A percentile compares a stretch with the other conserved stretches of the same genome.
These are phyloP conservation scores for Quercus berberidifolia DNA, from an alignment of 306 rosid species.

Conservation along the genomic window DNA sequence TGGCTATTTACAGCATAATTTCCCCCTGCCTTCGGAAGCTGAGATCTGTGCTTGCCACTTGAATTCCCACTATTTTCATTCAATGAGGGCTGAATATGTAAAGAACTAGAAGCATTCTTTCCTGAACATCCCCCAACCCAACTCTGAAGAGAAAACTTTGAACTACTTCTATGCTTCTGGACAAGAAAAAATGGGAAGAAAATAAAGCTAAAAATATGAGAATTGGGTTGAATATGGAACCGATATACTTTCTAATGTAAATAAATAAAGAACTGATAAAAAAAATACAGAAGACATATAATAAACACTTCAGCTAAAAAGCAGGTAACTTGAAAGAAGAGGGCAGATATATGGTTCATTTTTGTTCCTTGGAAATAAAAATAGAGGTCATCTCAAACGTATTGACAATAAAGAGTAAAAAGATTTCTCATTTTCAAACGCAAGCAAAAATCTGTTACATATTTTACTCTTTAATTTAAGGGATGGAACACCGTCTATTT, in stretches of 20 bases:
- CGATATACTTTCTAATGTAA: not conserved
- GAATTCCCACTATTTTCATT: slow-evolving; percentile 32
- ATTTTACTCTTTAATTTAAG: not conserved
- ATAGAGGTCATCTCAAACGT: not conserved
- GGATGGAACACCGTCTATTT: not conserved
- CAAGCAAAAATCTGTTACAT: not conserved
- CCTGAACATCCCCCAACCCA: slow-evolving; percentile 82
- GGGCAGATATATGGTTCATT: not conserved
- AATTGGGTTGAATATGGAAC: not conserved
- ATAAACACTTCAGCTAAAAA: not conserved
- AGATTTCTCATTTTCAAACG: not conserved
- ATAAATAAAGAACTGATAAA: not conserved
- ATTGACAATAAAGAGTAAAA: not conserved
- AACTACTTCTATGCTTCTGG: slow-evolving; percentile 84
- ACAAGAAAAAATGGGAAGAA: slow-evolving; percentile 21
- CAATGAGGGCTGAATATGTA: slow-evolving; percentile 29
- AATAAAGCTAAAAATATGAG: not conserved
- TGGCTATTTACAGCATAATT: slow-evolving; percentile 31
- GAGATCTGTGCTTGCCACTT: slow-evolving; percentile 42
- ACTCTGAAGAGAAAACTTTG: slow-evolving; percentile 79
- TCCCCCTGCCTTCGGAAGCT: slow-evolving; percentile 43
- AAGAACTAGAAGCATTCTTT: slow-evolving; percentile 46
- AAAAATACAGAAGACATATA: not conserved
- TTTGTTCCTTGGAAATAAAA: not conserved
- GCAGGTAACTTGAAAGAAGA: not conserved